Evolutionary conservation across 306 rosid genomes (phyloP).

Genomic region (Styphnolobium japonicum): DNA sequence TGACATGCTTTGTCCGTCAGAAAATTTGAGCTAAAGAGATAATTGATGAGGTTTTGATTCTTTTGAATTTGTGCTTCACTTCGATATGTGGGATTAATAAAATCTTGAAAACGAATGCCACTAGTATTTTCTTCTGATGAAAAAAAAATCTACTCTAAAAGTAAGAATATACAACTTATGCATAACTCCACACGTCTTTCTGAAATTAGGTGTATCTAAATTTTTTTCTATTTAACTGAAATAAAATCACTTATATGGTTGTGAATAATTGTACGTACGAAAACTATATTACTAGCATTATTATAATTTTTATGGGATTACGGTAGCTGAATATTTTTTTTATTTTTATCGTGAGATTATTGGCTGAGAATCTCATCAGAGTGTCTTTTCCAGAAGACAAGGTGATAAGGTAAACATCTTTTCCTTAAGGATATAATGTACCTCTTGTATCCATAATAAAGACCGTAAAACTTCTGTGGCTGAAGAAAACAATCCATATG

Average conservation of each 20-base stretch:
- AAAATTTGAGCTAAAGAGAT: not conserved
- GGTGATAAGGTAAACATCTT: not conserved
- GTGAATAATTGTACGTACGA: not conserved
- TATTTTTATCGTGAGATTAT: not conserved
- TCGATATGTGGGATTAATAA: not conserved
- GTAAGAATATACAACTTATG: not conserved
- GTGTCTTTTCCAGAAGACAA: not conserved
- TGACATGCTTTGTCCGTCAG: not conserved
- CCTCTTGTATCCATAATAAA: not conserved
- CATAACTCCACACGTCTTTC: not conserved
- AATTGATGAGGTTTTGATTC: not conserved
- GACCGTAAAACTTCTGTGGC: not conserved
- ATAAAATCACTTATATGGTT: not conserved
- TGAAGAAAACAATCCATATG: not conserved
- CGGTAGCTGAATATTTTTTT: no score
- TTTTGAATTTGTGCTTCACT: not conserved
- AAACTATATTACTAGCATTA: not conserved
- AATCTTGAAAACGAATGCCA: not conserved
- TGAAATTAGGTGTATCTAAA: not conserved
- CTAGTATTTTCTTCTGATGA: not conserved
- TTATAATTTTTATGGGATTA: not conserved
- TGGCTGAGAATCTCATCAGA: slow-evolving; percentile 17
- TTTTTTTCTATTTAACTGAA: not conserved
- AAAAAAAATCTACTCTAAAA: not conserved
- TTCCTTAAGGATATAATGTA: not conserved